Conservation (phyloP, 805 yeast genomes). For the Scheffersomyces ergatensis region DNA sequence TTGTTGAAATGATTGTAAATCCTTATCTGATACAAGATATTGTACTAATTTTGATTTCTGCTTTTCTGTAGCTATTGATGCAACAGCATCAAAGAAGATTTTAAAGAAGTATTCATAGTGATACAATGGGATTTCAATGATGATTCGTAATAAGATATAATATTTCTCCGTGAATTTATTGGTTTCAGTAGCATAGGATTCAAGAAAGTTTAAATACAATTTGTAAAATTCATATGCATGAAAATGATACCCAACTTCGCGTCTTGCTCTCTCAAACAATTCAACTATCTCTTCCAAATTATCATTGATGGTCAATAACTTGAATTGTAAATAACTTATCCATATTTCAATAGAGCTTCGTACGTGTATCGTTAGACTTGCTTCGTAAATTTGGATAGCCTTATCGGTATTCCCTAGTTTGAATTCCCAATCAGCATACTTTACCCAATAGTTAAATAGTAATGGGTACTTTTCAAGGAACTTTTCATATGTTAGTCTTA, state of each 20-base stretch:
- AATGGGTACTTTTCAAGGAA: constrained; percentile 48
- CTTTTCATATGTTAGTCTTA: constrained; percentile 40
- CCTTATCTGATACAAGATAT: constrained; percentile 13
- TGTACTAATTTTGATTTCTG: constrained; percentile 2
- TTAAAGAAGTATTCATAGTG: constrained; percentile 49
- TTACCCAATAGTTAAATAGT: constrained; percentile 57
- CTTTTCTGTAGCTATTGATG: constrained; percentile 1
- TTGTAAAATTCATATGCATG: constrained; percentile 51
- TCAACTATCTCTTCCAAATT: constrained; percentile 26
- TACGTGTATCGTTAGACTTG: constrained; percentile 37
- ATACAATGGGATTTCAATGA: constrained; percentile 56
- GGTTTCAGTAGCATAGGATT: constrained; percentile 24
- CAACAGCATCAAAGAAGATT: constrained; percentile 19
- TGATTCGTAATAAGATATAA: constrained; percentile 42
- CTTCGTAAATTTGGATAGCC: constrained; percentile 34
- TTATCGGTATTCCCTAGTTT: constrained; percentile 38
- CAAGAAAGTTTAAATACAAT: constrained; percentile 43
- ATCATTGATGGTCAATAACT: constrained; percentile 26
- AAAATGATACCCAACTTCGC: constrained; percentile 50
- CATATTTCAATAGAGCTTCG: constrained; percentile 50
- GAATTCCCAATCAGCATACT: constrained; percentile 48
- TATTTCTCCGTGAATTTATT: constrained; percentile 29
- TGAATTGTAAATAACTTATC: constrained; percentile 46
- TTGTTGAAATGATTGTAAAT: constrained; percentile 10
- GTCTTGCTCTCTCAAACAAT: constrained; percentile 47